phyloP scores from a whole-genome alignment of 2,329 filamentous ascomycete genomes.

The Ophioceras dolichostomum region DNA sequence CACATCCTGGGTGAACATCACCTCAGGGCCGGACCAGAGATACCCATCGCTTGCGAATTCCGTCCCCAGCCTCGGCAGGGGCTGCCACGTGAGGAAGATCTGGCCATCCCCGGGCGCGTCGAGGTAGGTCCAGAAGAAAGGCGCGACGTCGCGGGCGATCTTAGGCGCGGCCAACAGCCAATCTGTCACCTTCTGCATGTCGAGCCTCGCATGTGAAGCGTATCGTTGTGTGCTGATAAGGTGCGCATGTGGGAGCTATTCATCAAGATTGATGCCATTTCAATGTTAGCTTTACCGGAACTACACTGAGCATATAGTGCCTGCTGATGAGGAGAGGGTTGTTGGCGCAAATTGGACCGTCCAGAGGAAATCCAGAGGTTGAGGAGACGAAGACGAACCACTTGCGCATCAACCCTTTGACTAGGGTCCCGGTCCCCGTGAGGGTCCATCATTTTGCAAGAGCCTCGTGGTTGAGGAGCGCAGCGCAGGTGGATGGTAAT shows the following conservation, averaged over 20 bases:
- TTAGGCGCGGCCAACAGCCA: conserved; percentile 76
- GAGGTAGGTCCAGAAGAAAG: conserved; percentile 91
- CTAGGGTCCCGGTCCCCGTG: no score
- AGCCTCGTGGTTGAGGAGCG: no score
- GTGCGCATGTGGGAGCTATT: conserved; percentile 76
- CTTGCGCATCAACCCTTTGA: no score
- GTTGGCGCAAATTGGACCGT: no score
- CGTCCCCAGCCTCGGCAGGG: conserved; percentile 54
- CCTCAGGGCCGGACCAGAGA: conserved; percentile 76
- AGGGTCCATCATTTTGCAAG: no score
- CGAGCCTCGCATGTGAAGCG: conserved; percentile 58
- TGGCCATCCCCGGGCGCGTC: conserved; percentile 71
- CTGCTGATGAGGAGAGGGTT: no score
- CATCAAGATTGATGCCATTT: no score
- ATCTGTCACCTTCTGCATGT: conserved; percentile 65
- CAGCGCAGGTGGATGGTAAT: no score
- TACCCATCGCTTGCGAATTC: conserved; percentile 87
- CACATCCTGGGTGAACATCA: conserved; percentile 61
- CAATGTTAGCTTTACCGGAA: no score
- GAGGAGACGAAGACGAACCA: no score
- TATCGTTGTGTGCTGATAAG: conserved; percentile 77
- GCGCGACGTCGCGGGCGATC: conserved; percentile 70
- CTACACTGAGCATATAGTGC: no score
- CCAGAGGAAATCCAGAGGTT: no score
- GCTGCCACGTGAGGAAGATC: conserved; percentile 81